These are phyloP conservation scores for Phanerochaete carnosa DNA, from an alignment of 768 basidiomycete species.

Conservation along the genomic window DNA sequence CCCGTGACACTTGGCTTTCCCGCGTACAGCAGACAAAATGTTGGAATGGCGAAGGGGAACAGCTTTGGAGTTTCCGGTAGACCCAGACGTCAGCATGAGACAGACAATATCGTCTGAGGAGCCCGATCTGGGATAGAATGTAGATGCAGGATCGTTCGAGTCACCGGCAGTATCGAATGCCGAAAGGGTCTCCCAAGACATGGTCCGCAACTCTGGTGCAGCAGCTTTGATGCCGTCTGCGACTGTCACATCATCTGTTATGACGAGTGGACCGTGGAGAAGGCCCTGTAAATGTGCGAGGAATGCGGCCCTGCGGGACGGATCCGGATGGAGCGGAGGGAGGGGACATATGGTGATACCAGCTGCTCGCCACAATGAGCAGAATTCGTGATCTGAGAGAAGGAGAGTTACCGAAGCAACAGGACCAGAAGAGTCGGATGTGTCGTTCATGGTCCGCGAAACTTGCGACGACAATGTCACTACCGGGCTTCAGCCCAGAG, in stretches of 20 bases:
- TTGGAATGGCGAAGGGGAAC: slow-evolving; percentile 83
- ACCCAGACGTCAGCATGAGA: slow-evolving; percentile 83
- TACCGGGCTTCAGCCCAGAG: slow-evolving; percentile 19
- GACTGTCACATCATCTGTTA: neutral
- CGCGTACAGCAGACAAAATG: slow-evolving; percentile 32
- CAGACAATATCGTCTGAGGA: slow-evolving; percentile 48
- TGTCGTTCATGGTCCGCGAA: slow-evolving; percentile 30
- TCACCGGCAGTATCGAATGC: no score
- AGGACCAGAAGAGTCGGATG: slow-evolving; percentile 32
- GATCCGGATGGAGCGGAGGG: slow-evolving; percentile 29
- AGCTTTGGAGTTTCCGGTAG: no score
- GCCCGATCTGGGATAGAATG: slow-evolving; percentile 30
- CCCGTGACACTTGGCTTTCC: neutral
- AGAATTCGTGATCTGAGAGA: no score
- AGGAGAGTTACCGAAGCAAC: slow-evolving; percentile 21
- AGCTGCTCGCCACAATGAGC: no score
- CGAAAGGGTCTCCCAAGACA: neutral
- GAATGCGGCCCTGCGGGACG: slow-evolving; percentile 22
- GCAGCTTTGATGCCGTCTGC: neutral
- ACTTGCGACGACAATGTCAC: slow-evolving; percentile 24
- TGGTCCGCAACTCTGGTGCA: neutral
- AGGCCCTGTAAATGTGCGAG: slow-evolving; percentile 28
- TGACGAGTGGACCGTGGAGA: slow-evolving; percentile 22
- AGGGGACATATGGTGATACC: slow-evolving; percentile 30
- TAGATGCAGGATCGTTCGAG: neutral